phyloP scores from a whole-genome alignment of 352 stramenopile genomes.

The Phytopythium delawarense region DNA sequence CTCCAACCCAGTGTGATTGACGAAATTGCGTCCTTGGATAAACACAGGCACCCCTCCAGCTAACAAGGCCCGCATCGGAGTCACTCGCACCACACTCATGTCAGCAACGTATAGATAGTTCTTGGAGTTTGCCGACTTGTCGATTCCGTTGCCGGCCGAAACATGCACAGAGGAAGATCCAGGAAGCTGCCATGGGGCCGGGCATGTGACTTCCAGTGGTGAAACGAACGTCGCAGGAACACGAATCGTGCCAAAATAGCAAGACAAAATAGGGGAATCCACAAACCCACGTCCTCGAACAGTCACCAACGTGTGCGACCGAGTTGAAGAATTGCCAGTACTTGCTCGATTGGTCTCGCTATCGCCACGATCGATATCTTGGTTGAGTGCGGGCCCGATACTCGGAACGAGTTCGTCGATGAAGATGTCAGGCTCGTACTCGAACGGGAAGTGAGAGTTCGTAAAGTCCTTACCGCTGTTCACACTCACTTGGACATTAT shows the following conservation, averaged over 20 bases:
- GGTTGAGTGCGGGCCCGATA: slow-evolving; percentile 41
- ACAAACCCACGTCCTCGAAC: slow-evolving; percentile 61
- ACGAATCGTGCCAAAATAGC: slow-evolving; percentile 35
- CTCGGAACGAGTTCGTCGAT: slow-evolving; percentile 47
- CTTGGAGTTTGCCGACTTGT: slow-evolving; percentile 34
- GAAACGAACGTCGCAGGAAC: slow-evolving; percentile 49
- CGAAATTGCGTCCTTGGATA: slow-evolving; percentile 92
- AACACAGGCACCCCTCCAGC: slow-evolving; percentile 86
- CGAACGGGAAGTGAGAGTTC: slow-evolving; percentile 30
- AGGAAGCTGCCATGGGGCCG: slow-evolving; percentile 47
- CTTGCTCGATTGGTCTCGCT: neutral
- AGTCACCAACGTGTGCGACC: slow-evolving; percentile 55
- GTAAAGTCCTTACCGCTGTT: slow-evolving; percentile 55
- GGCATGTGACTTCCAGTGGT: slow-evolving; percentile 45
- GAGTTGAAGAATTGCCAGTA: neutral
- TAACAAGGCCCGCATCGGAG: slow-evolving; percentile 68
- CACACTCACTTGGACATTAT: slow-evolving; percentile 49
- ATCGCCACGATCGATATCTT: neutral
- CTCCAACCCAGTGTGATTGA: slow-evolving; percentile 82
- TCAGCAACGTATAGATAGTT: slow-evolving; percentile 86
- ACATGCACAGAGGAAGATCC: slow-evolving; percentile 71
- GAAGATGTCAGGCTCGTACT: slow-evolving; percentile 37
- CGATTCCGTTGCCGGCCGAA: slow-evolving; percentile 70
- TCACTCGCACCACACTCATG: slow-evolving; percentile 70
- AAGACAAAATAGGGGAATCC: slow-evolving; percentile 49